phyloP scores from a whole-genome alignment of 495 filamentous ascomycete genomes.

The Hypoxylon rickii region DNA sequence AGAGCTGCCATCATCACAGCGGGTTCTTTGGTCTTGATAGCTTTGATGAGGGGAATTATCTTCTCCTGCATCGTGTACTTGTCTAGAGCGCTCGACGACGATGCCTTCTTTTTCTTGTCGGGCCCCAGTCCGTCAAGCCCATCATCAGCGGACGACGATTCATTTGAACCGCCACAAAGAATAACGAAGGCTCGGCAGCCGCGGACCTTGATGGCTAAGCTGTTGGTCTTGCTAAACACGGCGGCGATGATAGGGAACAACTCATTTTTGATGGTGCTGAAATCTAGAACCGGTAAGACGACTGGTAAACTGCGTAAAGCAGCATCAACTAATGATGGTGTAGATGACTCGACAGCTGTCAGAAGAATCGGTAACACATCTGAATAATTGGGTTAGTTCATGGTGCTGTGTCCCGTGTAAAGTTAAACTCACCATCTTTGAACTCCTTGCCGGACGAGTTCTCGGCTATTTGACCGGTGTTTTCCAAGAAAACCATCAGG shows the following conservation, averaged over 20 bases:
- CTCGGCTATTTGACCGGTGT: constrained; percentile 70
- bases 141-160: constrained; percentile 58
- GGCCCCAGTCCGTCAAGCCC: constrained; percentile 69
- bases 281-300: constrained; percentile 83
- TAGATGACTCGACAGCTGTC: constrained; percentile 81
- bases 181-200: constrained; percentile 87
- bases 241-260: constrained; percentile 87
- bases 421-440: constrained; percentile 71
- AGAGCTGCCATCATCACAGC: constrained; percentile 96
- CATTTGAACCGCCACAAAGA: constrained; percentile 77
- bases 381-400: constrained; percentile 41
- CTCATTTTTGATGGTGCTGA: constrained; percentile 93
- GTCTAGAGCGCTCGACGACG: constrained; percentile 77
- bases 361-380: constrained; percentile 86
- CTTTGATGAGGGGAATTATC: constrained; percentile 85
- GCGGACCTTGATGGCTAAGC: constrained; percentile 89
- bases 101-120: constrained; percentile 58
- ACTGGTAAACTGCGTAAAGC: constrained; percentile 73
- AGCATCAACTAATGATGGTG: constrained; percentile 85
- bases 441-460: constrained; percentile 91
- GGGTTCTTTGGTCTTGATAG: constrained; percentile 96
- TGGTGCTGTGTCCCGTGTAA: no score
- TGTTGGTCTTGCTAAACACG: constrained; percentile 90
- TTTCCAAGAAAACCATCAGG: constrained; percentile 84
- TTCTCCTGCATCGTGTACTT: constrained; percentile 98